Base-by-base conservation (phyloP, 768 basidiomycete species). In the Panaeolus papilionaceus region DNA sequence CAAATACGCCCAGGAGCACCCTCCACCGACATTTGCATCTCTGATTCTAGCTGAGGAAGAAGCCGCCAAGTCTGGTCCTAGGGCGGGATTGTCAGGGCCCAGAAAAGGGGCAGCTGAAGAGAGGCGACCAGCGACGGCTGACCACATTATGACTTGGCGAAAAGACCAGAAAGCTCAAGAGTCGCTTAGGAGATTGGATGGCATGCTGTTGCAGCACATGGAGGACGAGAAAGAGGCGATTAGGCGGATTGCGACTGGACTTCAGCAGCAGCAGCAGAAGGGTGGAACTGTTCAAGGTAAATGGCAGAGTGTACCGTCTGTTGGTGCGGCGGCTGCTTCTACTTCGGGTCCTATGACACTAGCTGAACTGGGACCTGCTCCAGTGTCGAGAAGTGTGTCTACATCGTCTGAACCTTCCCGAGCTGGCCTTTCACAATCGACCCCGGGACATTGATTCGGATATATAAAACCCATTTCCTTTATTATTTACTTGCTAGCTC, bases 141-240 rank as follows among this genome's bases (percentile, higher is more conserved):
- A 74, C 73, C 72, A 72, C 4, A 78, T 81, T 64, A 71, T 74
- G 39, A 75, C 72, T 47, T 79, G 80, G 75, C 72, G 76, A 67
- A 74, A 72, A 39, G 79, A 77, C 63, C 79, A 82, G 70, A 79
- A 75, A 49, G 84, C 83, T 68, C 81, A 87, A 70, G 89, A 91
- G 76, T 88, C 88, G 37, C 75, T 90, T 68, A 83, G 79, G 78
- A 86, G 83, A 78, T 79, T 95, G 70, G 92, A 95, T 75, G 93
- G 92, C 69, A 85, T 95, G 88, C 79, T 95, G 64, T 79, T 89
- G 64, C 89, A 91, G 76, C 94, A 95, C 75, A 91, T 95, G 82
- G 91, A 92, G 79, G 85, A 89, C 64, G 94, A 95, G 79, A 89
- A 88, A 80, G 91, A 93, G 73, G 89, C 87, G 39, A 83, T 95